Conservation (phyloP, 495 filamentous ascomycete genomes). For the Parmelia sp. region DNA sequence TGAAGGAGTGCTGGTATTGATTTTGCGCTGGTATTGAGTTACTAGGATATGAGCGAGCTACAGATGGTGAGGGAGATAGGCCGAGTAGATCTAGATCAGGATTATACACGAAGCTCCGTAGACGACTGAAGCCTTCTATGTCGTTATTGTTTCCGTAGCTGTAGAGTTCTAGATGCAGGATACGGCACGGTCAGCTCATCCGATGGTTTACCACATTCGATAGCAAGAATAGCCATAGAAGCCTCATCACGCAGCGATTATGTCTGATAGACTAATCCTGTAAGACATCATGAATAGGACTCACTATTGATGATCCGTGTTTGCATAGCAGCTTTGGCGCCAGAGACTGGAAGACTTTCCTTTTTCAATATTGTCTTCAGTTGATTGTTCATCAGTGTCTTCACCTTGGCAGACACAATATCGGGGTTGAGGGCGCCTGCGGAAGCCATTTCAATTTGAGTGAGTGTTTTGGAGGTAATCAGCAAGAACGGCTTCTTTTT, state of each 20-base stretch:
- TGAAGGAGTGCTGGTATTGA: slow-evolving; percentile 26
- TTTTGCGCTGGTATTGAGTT: slow-evolving; percentile 16
- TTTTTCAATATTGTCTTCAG: slow-evolving; percentile 66
- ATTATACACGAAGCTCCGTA: slow-evolving; percentile 32
- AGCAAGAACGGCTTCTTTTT: slow-evolving; percentile 3
- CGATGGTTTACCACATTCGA: not conserved
- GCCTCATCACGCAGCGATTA: not conserved
- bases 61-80: slow-evolving; percentile 22
- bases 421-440: slow-evolving; percentile 19
- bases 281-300: slow-evolving; percentile 30
- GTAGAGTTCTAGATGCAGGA: slow-evolving; percentile 27
- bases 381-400: slow-evolving; percentile 60
- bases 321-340: slow-evolving; percentile 76
- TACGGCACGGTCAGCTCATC: slow-evolving; percentile 24
- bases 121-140: slow-evolving; percentile 31
- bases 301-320: slow-evolving; percentile 67
- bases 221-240: not conserved
- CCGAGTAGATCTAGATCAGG: slow-evolving; percentile 25
- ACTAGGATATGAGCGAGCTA: slow-evolving; percentile 9
- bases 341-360: slow-evolving; percentile 64
- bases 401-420: slow-evolving; percentile 42
- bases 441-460: slow-evolving; percentile 11
- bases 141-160: slow-evolving; percentile 27
- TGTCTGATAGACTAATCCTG: not conserved
- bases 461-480: not conserved